Base-by-base conservation (phyloP, 1,284 basidiomycete genomes). In the Ceratorhiza oryzae-sativae region DNA sequence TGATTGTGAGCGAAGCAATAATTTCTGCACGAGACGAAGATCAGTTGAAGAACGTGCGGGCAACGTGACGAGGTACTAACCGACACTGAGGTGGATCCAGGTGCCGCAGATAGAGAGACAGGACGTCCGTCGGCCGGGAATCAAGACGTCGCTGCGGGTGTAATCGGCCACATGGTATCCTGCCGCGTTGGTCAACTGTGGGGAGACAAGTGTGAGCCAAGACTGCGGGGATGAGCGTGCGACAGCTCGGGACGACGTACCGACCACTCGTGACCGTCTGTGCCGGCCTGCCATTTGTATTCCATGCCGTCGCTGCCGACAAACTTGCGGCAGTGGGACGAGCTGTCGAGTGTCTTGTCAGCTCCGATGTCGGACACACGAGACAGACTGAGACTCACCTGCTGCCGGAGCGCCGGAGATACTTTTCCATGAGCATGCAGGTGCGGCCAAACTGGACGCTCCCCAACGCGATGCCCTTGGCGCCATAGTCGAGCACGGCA, bases 381-480 rank as follows among this genome's bases (percentile, higher is more conserved):
- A n/a, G n/a, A 42, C 30, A n/a, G 12, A 27, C 18, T 1, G 10
- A 0, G 27, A 68, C 63, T 55, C 34, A 68, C 63, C 49, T 68
- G 41, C 41, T 63, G 62, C 62, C 48, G 15, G 62, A 65, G 23
- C 63, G 63, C 39, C 63, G 63, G 25, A 68, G 63, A 36, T 68
- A 68, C 63, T 68, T 68, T 2, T 68, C 63, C 63, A 68, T 68
- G 63, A 56, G 36, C 63, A 68, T 68, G 49, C 36, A 49, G 51
- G 23, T 68, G 51, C 63, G 63, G 23, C 63, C 63, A 32, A 68
- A 68, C 39, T 68, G 63, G 36, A 68, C 51, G 51, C 32, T 55
- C 34, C 63, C 63, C 25, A 68, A 51, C 20, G 63, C 63, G 51
- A 68, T 25, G 39, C 63, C 63, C 30, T 68, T 68, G 34, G 63